Conservation (phyloP, 192 early-diverging fungal species). For the Coemansia sp. region DNA sequence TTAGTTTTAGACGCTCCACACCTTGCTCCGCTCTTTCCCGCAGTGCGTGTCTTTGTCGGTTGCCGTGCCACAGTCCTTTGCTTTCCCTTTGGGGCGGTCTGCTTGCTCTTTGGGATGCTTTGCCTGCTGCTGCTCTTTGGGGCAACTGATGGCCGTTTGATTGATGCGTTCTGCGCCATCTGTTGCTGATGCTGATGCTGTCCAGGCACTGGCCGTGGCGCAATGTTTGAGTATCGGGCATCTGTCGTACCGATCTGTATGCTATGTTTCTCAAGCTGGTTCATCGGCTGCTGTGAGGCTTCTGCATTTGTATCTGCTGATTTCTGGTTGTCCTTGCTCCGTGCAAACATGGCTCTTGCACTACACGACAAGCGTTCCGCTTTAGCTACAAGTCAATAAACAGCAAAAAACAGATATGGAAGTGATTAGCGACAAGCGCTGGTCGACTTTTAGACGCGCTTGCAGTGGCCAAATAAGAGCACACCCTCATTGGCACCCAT, state of each 20-base stretch:
- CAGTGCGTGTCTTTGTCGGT: constrained; percentile 8
- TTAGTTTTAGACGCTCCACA: background rate
- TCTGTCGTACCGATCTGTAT: background rate
- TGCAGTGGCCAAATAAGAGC: no score
- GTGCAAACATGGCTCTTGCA: constrained; percentile 41
- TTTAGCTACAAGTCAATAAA: background rate
- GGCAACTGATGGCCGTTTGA: background rate
- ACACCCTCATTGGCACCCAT: background rate
- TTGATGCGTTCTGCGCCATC: background rate
- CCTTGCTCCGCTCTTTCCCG: constrained; percentile 3
- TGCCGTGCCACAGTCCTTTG: constrained; percentile 3
- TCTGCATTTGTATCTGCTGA: background rate
- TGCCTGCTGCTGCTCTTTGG: background rate
- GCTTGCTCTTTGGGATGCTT: background rate
- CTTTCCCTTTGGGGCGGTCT: background rate
- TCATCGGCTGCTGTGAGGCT: background rate
- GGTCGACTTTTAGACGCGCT: background rate
- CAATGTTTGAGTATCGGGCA: constrained; percentile 11
- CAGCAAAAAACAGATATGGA: background rate
- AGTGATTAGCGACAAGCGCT: background rate
- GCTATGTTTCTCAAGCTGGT: constrained; percentile 2
- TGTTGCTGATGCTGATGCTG: constrained; percentile 13
- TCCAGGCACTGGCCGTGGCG: constrained; percentile 15
- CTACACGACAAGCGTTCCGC: no score
- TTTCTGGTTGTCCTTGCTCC: constrained; percentile 17